Percentiles rank a stretch among this genome's conserved stretches.
Conservation (phyloP, 2,329 filamentous ascomycete species). For the Neonectria hederae region DNA sequence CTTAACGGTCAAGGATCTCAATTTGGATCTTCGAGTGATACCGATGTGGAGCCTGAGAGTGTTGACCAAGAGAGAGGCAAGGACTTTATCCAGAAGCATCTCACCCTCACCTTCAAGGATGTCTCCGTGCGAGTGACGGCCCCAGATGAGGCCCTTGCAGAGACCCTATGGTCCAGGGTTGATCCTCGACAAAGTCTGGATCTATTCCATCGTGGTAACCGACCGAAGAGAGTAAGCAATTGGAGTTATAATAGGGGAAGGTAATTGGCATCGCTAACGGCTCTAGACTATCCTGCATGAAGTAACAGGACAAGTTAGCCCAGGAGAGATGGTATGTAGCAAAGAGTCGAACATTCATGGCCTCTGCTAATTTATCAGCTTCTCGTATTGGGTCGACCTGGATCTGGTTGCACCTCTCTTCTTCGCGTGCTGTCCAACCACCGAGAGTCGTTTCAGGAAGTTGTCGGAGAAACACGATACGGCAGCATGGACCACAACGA, state of each 20-base stretch:
- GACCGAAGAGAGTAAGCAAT: slow-evolving; percentile 17
- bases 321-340: slow-evolving; percentile 53
- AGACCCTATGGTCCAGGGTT: slow-evolving; percentile 37
- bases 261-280: background rate
- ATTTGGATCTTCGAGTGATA: slow-evolving; percentile 32
- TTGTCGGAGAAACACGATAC: slow-evolving; percentile 40
- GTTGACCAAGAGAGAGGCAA: slow-evolving; percentile 29
- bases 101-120: slow-evolving; percentile 34
- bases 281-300: slow-evolving; percentile 51
- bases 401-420: slow-evolving; percentile 46
- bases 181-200: slow-evolving; percentile 31
- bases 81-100: slow-evolving; percentile 32
- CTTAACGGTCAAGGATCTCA: slow-evolving; percentile 8
- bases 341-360: background rate
- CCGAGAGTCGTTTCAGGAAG: slow-evolving; percentile 41
- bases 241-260: too few species aligned
- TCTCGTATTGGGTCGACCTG: slow-evolving; percentile 46
- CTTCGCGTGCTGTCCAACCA: slow-evolving; percentile 45
- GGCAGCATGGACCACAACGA: slow-evolving; percentile 39
- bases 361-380: slow-evolving; percentile 37
- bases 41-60: slow-evolving; percentile 28
- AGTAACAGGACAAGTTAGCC: slow-evolving; percentile 51
- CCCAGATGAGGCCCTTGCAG: slow-evolving; percentile 33
- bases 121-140: slow-evolving; percentile 33
- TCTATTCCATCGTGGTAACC: slow-evolving; percentile 10